phyloP scores from a whole-genome alignment of 225 moss, liverwort and hornwort genomes.

The Takakia lepidozioides region DNA sequence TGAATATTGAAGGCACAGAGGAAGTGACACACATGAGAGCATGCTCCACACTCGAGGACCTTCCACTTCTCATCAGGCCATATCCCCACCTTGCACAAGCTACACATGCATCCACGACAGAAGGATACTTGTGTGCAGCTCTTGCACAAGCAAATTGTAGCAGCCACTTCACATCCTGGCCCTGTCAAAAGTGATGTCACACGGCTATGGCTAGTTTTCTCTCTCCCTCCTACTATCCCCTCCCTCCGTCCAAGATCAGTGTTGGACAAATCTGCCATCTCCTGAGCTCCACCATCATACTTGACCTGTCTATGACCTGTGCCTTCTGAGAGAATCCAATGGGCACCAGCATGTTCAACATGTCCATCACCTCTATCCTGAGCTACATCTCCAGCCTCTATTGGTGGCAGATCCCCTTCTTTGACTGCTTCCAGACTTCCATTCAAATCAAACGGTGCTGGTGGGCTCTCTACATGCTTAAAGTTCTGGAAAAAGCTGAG shows the following conservation, averaged over 20 bases:
- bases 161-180: background rate
- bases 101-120: slow-evolving; percentile 44
- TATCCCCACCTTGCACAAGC: slow-evolving; percentile 14
- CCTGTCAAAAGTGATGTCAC: background rate
- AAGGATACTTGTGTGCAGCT: slow-evolving; percentile 21
- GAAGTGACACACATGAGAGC: slow-evolving; percentile 37
- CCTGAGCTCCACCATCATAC: background rate
- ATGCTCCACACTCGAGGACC: slow-evolving; percentile 21
- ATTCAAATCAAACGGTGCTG: no score
- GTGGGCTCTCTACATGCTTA: no score
- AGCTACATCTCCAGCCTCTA: background rate
- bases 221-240: background rate
- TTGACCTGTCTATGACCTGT: no score
- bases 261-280: background rate
- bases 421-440: no score
- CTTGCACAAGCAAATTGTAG: slow-evolving; percentile 27
- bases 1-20: slow-evolving; percentile 20
- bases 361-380: background rate
- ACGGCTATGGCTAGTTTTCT: background rate
- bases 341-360: background rate
- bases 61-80: slow-evolving; percentile 19
- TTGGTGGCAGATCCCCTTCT: no score
- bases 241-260: background rate
- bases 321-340: background rate
- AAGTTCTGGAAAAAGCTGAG: no score